These are phyloP conservation scores for Escallonia rubra DNA, from an alignment of 129 eudicot genomes.

Conservation along the genomic window DNA sequence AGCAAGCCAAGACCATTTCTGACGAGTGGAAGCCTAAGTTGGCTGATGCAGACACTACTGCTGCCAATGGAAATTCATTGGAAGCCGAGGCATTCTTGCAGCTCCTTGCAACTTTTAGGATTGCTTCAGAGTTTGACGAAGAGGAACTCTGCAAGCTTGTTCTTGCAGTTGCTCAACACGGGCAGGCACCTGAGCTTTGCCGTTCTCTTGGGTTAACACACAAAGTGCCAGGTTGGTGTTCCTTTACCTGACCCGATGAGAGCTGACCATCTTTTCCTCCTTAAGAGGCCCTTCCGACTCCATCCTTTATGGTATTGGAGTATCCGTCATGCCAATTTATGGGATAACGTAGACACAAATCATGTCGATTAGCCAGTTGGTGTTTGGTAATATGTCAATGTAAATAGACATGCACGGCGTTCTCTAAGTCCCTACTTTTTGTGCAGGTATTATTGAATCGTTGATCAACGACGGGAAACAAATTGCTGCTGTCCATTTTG, in stretches of 20 bases:
- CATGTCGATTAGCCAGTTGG: neutral
- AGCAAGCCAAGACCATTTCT: conserved; percentile 51
- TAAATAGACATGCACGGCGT: no score
- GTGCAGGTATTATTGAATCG: conserved; percentile 41
- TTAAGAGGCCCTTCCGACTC: conserved; percentile 7
- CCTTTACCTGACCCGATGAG: conserved; percentile 31
- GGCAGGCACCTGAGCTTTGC: conserved; percentile 64
- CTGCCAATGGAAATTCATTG: conserved; percentile 51
- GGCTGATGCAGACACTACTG: conserved; percentile 32
- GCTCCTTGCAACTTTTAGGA: conserved; percentile 51
- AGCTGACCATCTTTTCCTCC: conserved; percentile 14
- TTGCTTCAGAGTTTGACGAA: conserved; percentile 53
- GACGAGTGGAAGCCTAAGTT: conserved; percentile 53
- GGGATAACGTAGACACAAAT: neutral
- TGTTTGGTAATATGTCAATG: neutral
- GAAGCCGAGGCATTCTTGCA: conserved; percentile 59
- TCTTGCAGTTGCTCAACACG: conserved; percentile 46
- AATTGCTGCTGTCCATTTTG: conserved; percentile 48
- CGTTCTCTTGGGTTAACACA: conserved; percentile 59
- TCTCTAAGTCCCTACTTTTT: conserved; percentile 5
- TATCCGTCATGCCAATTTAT: neutral
- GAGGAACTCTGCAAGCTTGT: conserved; percentile 65
- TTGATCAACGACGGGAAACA: conserved; percentile 37
- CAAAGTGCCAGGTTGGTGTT: conserved; percentile 69
- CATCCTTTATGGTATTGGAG: conserved; percentile 5